These are phyloP conservation scores for Yamadazyma sp. DNA, from an alignment of 805 yeast genomes.

Conservation along the genomic window DNA sequence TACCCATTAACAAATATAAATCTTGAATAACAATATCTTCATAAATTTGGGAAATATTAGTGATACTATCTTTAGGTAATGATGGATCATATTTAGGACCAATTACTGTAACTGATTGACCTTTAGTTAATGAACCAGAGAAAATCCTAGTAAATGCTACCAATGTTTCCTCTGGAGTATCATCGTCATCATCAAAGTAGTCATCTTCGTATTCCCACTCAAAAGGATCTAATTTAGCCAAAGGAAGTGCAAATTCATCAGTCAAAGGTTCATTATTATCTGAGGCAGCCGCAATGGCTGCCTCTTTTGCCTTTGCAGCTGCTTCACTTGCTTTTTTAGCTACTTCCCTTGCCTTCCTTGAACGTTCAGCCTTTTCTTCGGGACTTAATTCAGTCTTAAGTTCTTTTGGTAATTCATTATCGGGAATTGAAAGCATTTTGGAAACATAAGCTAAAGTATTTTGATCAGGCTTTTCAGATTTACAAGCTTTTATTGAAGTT, in stretches of 20 bases:
- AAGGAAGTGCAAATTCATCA: slow-evolving; percentile 25
- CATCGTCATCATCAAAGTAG: slow-evolving; percentile 41
- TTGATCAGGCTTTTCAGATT: slow-evolving; percentile 54
- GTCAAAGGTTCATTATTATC: slow-evolving; percentile 8
- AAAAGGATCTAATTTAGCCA: slow-evolving; percentile 33
- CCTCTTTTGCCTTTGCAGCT: slow-evolving; percentile 25
- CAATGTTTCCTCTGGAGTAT: slow-evolving; percentile 58
- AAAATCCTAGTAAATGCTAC: slow-evolving; percentile 88
- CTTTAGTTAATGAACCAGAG: slow-evolving; percentile 76
- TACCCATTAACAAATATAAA: slow-evolving; percentile 85
- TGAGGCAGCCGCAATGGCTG: slow-evolving; percentile 10
- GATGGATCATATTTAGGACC: slow-evolving; percentile 86
- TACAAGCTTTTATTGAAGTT: slow-evolving; percentile 63
- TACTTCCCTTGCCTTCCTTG: slow-evolving; percentile 59
- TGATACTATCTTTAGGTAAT: slow-evolving; percentile 26
- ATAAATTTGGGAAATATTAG: slow-evolving; percentile 51
- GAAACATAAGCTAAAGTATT: slow-evolving; percentile 70
- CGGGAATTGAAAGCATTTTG: slow-evolving; percentile 83
- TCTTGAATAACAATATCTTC: slow-evolving; percentile 61
- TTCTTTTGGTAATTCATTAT: slow-evolving; percentile 68
- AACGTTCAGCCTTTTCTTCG: slow-evolving; percentile 62
- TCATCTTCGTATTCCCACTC: slow-evolving; percentile 52
- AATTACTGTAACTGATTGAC: slow-evolving; percentile 70
- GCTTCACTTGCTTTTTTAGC: slow-evolving; percentile 68
- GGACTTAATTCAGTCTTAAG: slow-evolving; percentile 35